phyloP scores from a whole-genome alignment of 2,329 filamentous ascomycete species.

The Purpureocillium takamizusanense region DNA sequence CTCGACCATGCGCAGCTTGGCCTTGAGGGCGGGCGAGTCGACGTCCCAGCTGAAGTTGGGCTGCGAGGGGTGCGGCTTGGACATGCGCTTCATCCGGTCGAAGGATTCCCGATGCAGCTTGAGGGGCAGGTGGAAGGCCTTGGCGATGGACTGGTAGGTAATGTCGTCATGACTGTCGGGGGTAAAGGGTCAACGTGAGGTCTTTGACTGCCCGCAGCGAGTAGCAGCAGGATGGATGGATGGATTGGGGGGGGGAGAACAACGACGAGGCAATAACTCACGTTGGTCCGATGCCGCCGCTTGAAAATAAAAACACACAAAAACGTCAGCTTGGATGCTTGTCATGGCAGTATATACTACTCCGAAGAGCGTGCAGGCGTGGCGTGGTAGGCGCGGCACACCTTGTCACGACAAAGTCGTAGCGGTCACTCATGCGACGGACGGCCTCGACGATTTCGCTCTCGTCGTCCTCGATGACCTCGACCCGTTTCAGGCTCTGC shows the following conservation, averaged over 20 bases:
- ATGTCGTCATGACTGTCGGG: constrained; percentile 84
- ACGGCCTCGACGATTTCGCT: constrained; percentile 83
- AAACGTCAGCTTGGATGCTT: neutral
- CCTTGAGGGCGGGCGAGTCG: constrained; percentile 67
- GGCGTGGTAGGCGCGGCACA: constrained; percentile 11
- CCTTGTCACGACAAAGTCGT: constrained; percentile 92
- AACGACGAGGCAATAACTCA: no score
- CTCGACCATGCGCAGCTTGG: constrained; percentile 85
- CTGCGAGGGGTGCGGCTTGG: constrained; percentile 63
- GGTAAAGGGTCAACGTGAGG: constrained; percentile 8
- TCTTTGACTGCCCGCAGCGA: no score
- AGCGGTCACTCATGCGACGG: constrained; percentile 74
- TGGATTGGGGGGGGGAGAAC: no score
- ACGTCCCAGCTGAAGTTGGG: constrained; percentile 76
- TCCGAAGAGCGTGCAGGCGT: no score
- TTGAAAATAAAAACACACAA: no score
- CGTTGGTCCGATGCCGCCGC: constrained; percentile 93
- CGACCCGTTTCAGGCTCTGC: constrained; percentile 69
- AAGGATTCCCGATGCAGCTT: constrained; percentile 70
- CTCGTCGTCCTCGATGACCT: constrained; percentile 91
- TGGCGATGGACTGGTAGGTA: constrained; percentile 88
- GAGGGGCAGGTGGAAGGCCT: constrained; percentile 72
- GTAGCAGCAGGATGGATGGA: no score
- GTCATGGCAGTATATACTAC: no score
- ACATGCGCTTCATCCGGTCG: constrained; percentile 74